Percentiles rank a stretch among this genome's conserved stretches.
phyloP scores from a whole-genome alignment of 768 basidiomycete species.

The Lentinula sp. region DNA sequence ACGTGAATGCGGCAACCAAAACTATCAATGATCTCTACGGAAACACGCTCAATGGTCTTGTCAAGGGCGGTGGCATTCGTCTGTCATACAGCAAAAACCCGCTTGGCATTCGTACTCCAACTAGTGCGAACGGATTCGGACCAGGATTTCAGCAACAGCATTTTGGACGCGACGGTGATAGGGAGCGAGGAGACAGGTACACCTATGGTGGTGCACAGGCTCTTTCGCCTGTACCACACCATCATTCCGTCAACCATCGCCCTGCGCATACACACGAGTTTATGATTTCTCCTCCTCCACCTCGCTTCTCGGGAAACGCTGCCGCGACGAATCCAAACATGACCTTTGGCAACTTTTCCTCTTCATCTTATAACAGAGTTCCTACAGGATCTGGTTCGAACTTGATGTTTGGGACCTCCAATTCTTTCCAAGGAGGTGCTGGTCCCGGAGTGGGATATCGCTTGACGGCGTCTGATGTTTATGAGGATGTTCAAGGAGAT shows the following conservation, averaged over 20 bases:
- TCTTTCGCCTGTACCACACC: neutral
- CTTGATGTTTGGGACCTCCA: neutral
- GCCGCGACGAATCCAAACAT: neutral
- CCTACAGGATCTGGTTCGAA: neutral
- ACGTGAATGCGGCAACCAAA: conserved; percentile 75
- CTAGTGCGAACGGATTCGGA: conserved; percentile 41
- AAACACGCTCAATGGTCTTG: conserved; percentile 81
- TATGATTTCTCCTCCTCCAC: conserved; percentile 8
- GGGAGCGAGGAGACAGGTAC: neutral
- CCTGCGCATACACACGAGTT: neutral
- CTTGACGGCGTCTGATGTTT: neutral
- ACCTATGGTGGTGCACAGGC: neutral
- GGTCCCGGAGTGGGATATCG: neutral
- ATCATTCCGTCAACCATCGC: neutral
- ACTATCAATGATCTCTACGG: conserved; percentile 92
- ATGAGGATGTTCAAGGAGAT: neutral
- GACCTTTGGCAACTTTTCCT: conserved; percentile 4
- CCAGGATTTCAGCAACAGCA: conserved; percentile 39
- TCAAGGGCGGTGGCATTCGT: conserved; percentile 94
- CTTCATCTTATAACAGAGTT: neutral
- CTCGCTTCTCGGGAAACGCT: conserved; percentile 6
- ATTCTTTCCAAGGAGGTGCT: neutral
- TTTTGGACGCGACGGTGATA: conserved; percentile 5
- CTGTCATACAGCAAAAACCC: conserved; percentile 98
- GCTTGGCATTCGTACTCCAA: conserved; percentile 84